A percentile compares a stretch with the other conserved stretches of the same genome.
Conservation (phyloP, 495 filamentous ascomycete genomes). For the Neurospora sp. region DNA sequence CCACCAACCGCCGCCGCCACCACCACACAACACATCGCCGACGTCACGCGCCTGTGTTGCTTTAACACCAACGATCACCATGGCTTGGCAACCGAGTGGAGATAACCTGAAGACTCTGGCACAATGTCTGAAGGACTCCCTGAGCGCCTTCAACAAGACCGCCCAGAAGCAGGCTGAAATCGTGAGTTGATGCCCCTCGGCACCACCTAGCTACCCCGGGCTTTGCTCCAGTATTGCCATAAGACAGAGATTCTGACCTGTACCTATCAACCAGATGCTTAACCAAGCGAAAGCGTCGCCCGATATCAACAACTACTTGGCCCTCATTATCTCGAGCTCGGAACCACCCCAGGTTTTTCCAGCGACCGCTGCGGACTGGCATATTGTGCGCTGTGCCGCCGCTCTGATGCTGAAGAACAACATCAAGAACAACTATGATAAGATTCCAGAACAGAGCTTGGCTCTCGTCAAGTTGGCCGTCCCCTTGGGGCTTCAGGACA, state of each 20-base stretch:
- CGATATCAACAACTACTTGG: constrained; percentile 94
- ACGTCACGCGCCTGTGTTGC: background rate
- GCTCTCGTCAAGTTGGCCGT: constrained; percentile 69
- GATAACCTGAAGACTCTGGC: constrained; percentile 82
- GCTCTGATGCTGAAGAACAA: constrained; percentile 94
- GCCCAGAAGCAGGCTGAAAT: constrained; percentile 77
- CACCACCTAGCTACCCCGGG: background rate
- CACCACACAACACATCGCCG: constrained; percentile 1
- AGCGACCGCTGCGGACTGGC: constrained; percentile 49
- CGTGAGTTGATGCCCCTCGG: constrained; percentile 27
- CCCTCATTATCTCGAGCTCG: constrained; percentile 73
- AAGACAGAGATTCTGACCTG: constrained; percentile 14
- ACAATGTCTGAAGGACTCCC: constrained; percentile 80
- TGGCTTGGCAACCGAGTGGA: constrained; percentile 89
- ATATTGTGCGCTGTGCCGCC: constrained; percentile 72
- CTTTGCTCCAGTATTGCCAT: background rate
- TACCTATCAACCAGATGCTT: constrained; percentile 62
- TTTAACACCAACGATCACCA: constrained; percentile 25
- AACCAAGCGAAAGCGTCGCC: constrained; percentile 80
- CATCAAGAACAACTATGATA: constrained; percentile 58
- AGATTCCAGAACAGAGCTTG: constrained; percentile 59
- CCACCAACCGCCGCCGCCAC: constrained; percentile 4
- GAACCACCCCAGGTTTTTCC: constrained; percentile 48
- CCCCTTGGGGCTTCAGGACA: constrained; percentile 69
- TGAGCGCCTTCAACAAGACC: constrained; percentile 67